Evolutionary conservation across 768 basidiomycete genomes (phyloP).

Genomic region (Boletus edulis): DNA sequence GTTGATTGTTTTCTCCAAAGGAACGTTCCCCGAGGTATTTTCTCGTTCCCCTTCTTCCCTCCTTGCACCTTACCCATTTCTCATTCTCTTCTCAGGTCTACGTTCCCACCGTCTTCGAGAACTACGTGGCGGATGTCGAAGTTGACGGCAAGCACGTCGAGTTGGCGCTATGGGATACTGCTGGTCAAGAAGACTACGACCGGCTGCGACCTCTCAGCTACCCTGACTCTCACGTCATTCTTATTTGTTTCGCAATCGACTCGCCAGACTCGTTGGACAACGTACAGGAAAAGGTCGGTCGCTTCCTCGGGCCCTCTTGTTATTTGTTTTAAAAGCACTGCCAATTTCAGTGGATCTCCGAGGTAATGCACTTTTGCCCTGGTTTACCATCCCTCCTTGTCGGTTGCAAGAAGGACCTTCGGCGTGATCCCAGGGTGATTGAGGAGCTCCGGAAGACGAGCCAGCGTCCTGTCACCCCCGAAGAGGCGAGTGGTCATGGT

Average conservation of each 20-base stretch:
- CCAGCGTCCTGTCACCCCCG: slow-evolving; percentile 91
- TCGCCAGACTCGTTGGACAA: slow-evolving; percentile 98
- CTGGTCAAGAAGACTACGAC: slow-evolving; percentile 99
- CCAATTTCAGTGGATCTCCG: slow-evolving; percentile 85
- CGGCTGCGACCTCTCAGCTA: slow-evolving; percentile 96
- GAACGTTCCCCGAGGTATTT: slow-evolving; percentile 89
- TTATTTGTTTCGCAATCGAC: slow-evolving; percentile 98
- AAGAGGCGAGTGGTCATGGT: slow-evolving; percentile 60
- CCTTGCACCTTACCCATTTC: background rate
- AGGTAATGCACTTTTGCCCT: slow-evolving; percentile 97
- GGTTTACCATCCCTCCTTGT: slow-evolving; percentile 95
- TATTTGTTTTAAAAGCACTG: slow-evolving; percentile 4
- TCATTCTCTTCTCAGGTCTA: slow-evolving; percentile 66
- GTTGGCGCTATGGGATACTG: slow-evolving; percentile 99
- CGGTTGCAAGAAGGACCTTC: slow-evolving; percentile 98
- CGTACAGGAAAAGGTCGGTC: slow-evolving; percentile 96
- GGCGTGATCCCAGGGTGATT: slow-evolving; percentile 89
- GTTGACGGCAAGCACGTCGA: slow-evolving; percentile 99
- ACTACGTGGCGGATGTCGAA: slow-evolving; percentile 98
- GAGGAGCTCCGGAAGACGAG: slow-evolving; percentile 93
- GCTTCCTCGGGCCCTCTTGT: background rate
- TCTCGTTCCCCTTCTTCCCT: background rate
- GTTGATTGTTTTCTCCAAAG: slow-evolving; percentile 95
- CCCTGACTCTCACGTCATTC: slow-evolving; percentile 99
- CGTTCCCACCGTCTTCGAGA: slow-evolving; percentile 99